Conservation (phyloP, 495 filamentous ascomycete genomes). For the Lophium mytilinum region DNA sequence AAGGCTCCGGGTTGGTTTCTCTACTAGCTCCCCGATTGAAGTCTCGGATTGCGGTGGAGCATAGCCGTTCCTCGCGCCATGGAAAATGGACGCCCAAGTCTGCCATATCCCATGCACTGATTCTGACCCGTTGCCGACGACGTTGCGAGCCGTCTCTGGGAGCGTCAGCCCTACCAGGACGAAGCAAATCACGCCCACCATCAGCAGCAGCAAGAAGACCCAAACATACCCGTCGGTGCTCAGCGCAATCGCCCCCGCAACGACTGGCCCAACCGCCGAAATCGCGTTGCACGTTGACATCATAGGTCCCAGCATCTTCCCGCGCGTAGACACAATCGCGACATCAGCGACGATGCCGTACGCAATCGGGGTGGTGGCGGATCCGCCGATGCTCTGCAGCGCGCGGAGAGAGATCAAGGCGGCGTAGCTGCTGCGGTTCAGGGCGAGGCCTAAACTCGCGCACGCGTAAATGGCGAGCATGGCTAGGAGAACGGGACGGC, state of each 20-base stretch:
- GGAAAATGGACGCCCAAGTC: no score
- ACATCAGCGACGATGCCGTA: conserved; percentile 4
- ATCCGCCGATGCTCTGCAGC: not conserved
- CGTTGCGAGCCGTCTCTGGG: not conserved
- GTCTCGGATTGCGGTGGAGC: no score
- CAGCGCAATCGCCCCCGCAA: not conserved
- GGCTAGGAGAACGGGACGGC: not conserved
- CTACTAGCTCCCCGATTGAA: no score
- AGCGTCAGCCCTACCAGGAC: not conserved
- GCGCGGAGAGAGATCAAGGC: not conserved
- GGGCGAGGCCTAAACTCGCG: not conserved
- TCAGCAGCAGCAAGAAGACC: not conserved
- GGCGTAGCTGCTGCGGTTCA: not conserved
- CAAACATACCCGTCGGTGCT: not conserved
- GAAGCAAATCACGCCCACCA: not conserved
- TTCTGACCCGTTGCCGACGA: not conserved
- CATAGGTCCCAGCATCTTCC: not conserved
- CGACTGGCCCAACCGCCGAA: conserved; percentile 11
- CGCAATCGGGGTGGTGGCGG: not conserved
- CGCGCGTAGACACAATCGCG: not conserved
- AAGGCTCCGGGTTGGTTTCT: no score
- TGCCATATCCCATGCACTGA: no score
- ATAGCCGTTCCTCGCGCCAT: no score
- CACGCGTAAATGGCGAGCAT: not conserved
- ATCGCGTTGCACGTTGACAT: conserved; percentile 8